phyloP scores from a whole-genome alignment of 1,284 basidiomycete genomes.

The Cystobasidiaceae sp. region DNA sequence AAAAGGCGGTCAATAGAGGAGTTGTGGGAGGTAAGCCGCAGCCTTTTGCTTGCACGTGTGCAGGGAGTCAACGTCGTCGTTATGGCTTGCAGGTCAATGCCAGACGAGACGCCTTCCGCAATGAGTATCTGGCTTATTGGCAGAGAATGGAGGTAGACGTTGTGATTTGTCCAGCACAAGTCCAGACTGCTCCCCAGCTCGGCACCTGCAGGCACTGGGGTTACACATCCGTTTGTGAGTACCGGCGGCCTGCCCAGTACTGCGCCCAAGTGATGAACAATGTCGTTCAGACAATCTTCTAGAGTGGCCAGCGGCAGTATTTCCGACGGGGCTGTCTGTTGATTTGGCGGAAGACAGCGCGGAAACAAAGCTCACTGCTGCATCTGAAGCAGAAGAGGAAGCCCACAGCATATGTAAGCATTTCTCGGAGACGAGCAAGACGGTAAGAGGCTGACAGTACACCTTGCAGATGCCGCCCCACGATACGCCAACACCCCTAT shows the following conservation, averaged over 20 bases:
- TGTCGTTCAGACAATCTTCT: constrained; percentile 64
- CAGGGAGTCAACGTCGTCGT: no score
- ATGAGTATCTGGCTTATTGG: constrained; percentile 40
- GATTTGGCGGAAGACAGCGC: constrained; percentile 52
- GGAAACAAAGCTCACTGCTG: constrained; percentile 14
- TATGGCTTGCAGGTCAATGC: constrained; percentile 39
- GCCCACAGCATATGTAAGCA: constrained; percentile 39
- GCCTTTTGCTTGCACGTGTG: neutral
- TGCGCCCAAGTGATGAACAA: no score
- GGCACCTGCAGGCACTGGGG: constrained; percentile 45
- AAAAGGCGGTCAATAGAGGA: constrained; percentile 38
- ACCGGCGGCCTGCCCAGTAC: neutral
- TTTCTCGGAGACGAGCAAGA: neutral
- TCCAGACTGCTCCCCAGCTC: constrained; percentile 43
- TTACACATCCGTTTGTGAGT: constrained; percentile 16
- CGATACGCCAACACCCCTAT: constrained; percentile 35
- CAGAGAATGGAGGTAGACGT: constrained; percentile 41
- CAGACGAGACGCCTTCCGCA: constrained; percentile 42
- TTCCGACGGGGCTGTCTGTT: constrained; percentile 60
- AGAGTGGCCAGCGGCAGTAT: constrained; percentile 61
- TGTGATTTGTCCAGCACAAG: constrained; percentile 44
- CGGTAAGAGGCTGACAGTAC: neutral
- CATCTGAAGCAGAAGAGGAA: constrained; percentile 39
- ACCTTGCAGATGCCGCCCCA: constrained; percentile 33
- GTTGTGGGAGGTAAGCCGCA: constrained; percentile 39